Conservation (phyloP, 148 eudicot genomes). For the Oxyria digyna region DNA sequence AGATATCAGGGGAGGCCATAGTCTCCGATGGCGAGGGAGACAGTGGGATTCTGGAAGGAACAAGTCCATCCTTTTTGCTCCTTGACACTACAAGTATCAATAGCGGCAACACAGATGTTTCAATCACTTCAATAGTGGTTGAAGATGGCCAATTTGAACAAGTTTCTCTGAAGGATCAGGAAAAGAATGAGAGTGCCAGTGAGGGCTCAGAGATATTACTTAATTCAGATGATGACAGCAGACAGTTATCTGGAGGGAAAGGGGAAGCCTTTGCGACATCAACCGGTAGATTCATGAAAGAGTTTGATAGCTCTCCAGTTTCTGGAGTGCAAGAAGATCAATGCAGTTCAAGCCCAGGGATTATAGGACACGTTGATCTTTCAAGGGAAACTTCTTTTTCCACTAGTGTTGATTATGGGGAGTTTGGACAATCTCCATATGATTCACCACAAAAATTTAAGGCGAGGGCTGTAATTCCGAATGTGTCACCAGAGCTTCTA, state of each 20-base stretch:
- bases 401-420: conserved; percentile 36
- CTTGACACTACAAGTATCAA: conserved; percentile 11
- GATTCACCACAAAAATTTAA: conserved; percentile 56
- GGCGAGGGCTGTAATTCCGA: conserved; percentile 57
- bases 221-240: conserved; percentile 18
- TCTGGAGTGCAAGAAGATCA: conserved; percentile 24
- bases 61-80: conserved; percentile 16
- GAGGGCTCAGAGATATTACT: conserved; percentile 8
- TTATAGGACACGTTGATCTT: conserved; percentile 19
- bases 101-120: conserved; percentile 15
- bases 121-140: conserved; percentile 17
- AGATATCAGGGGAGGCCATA: conserved; percentile 20
- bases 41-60: conserved; percentile 16
- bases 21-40: conserved; percentile 19
- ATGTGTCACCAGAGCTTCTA: conserved; percentile 88
- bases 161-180: conserved; percentile 51
- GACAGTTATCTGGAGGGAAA: conserved; percentile 28
- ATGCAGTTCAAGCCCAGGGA: conserved; percentile 33
- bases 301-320: conserved; percentile 29
- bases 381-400: conserved; percentile 29
- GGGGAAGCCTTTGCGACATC: conserved; percentile 36
- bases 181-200: conserved; percentile 13
- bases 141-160: conserved; percentile 73
- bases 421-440: conserved; percentile 31
- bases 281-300: conserved; percentile 19